Evolutionary conservation across 2,329 filamentous ascomycete genomes (phyloP).

Genomic region (Albifimbria verrucaria): DNA sequence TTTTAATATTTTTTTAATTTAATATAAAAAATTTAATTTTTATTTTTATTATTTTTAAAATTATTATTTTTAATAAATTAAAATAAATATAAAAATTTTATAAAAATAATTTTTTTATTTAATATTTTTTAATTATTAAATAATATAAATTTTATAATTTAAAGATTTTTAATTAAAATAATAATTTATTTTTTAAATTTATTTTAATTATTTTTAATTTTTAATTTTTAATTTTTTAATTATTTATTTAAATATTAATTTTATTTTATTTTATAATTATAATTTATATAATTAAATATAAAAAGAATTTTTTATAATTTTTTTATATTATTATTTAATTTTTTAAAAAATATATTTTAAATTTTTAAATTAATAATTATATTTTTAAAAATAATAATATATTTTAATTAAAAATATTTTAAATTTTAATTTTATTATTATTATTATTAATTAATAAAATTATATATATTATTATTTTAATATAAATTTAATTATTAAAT

Average conservation of each 20-base stretch:
- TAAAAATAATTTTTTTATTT: not conserved
- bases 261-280: not conserved
- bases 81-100: not conserved
- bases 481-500: not conserved
- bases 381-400: no score
- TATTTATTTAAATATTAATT: no score
- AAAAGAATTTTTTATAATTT: not conserved
- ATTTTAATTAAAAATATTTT: not conserved
- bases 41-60: not conserved
- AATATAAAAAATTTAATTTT: not conserved
- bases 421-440: not conserved
- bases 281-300: not conserved
- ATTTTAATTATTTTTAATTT: not conserved
- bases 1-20: not conserved
- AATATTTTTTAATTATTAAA: no score
- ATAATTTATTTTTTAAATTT: not conserved
- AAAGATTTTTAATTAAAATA: not conserved
- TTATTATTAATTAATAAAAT: not conserved
- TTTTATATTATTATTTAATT: not conserved
- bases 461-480: not conserved
- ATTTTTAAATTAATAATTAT: not conserved
- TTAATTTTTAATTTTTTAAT: no score
- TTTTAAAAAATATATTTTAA: not conserved
- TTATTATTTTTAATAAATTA: not conserved
- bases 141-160: not conserved